Conservation (phyloP, 2,329 filamentous ascomycete species). For the Sarocladiaceae sp. region DNA sequence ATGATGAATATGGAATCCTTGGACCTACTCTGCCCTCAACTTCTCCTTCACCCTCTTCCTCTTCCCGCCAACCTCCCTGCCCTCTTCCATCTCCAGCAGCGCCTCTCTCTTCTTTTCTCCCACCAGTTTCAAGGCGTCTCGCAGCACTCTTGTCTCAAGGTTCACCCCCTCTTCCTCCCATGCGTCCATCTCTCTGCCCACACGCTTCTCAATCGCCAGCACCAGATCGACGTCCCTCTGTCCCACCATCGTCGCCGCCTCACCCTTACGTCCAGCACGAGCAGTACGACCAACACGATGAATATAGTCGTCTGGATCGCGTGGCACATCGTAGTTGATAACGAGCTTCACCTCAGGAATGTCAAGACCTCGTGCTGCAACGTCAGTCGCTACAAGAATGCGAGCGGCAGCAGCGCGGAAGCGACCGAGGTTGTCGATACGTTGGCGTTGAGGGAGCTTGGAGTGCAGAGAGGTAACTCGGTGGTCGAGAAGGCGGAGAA, state of each 20-base stretch:
- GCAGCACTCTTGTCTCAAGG: slow-evolving; percentile 81
- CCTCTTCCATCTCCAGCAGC: slow-evolving; percentile 83
- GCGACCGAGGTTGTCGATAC: slow-evolving; percentile 79
- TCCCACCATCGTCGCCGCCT: slow-evolving; percentile 81
- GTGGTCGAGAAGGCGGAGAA: slow-evolving; percentile 79
- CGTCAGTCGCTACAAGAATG: slow-evolving; percentile 90
- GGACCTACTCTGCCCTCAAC: slow-evolving; percentile 31
- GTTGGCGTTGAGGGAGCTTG: slow-evolving; percentile 73
- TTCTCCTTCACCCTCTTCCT: slow-evolving; percentile 57
- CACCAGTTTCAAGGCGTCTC: slow-evolving; percentile 81
- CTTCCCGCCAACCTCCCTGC: slow-evolving; percentile 86
- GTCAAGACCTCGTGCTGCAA: slow-evolving; percentile 88
- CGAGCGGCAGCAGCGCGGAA: slow-evolving; percentile 87
- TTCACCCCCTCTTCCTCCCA: slow-evolving; percentile 91
- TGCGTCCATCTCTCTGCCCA: slow-evolving; percentile 71
- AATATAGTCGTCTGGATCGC: slow-evolving; percentile 96
- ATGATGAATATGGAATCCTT: too few relatives aligned
- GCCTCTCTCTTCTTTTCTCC: slow-evolving; percentile 96
- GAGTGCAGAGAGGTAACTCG: slow-evolving; percentile 90
- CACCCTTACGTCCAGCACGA: slow-evolving; percentile 77
- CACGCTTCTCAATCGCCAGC: slow-evolving; percentile 80
- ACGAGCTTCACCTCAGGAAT: slow-evolving; percentile 89
- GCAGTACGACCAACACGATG: slow-evolving; percentile 94
- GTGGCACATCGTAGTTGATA: slow-evolving; percentile 90
- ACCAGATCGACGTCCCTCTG: slow-evolving; percentile 89